These are phyloP conservation scores for Trichoderma reesei DNA, from an alignment of 495 filamentous ascomycete species.

Conservation along the genomic window DNA sequence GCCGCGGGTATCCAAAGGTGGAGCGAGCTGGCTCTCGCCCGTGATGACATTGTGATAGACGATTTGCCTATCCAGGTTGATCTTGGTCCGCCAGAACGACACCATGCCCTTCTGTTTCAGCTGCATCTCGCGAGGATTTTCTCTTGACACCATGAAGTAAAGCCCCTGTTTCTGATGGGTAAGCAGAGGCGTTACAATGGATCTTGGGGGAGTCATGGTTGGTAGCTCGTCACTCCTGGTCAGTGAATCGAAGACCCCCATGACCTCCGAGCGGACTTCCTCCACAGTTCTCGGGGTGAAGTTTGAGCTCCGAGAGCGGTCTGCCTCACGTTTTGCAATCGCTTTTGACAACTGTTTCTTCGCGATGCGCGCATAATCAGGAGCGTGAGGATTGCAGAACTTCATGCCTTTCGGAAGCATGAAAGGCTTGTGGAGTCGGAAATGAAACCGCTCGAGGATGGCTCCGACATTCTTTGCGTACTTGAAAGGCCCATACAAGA, in stretches of 20 bases:
- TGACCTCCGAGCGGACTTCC: conserved; percentile 74
- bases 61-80: conserved; percentile 40
- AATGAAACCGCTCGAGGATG: conserved; percentile 50
- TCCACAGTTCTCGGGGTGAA: conserved; percentile 60
- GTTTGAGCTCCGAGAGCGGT: conserved; percentile 13
- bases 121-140: conserved; percentile 38
- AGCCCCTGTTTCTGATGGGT: conserved; percentile 88
- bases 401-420: conserved; percentile 54
- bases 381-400: conserved; percentile 55
- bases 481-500: conserved; percentile 70
- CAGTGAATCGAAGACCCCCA: conserved; percentile 79
- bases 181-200: conserved; percentile 61
- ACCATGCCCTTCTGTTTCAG: conserved; percentile 43
- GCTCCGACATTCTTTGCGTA: conserved; percentile 52
- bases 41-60: conserved; percentile 78
- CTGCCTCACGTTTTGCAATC: conserved; percentile 19
- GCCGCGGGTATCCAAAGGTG: conserved; percentile 62
- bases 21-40: conserved; percentile 48
- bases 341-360: conserved; percentile 10
- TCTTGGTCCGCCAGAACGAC: conserved; percentile 62
- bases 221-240: conserved; percentile 64
- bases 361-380: conserved; percentile 12
- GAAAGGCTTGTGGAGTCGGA: conserved; percentile 55
- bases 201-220: conserved; percentile 53
- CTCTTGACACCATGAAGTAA: conserved; percentile 77